Percentiles rank a stretch among this genome's conserved stretches.
Conservation (phyloP, 805 yeast genomes). For the Teunomyces barrocoloradensis region DNA sequence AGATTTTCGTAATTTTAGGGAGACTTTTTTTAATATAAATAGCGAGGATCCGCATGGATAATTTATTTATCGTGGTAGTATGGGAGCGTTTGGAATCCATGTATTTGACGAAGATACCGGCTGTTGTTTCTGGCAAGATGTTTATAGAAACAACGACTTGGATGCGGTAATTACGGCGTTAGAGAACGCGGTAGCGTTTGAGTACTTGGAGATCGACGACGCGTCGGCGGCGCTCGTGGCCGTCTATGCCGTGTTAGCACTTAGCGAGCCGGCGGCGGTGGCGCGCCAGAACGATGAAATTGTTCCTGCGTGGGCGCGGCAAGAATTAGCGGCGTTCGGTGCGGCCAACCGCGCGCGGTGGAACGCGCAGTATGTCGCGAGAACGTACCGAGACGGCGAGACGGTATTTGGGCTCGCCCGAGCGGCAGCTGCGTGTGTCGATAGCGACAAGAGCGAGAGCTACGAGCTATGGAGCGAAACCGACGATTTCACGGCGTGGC, state of each 20-base stretch:
- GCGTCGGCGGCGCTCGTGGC: background rate
- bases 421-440: background rate
- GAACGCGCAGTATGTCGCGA: background rate
- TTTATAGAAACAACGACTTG: background rate
- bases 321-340: background rate
- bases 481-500: background rate
- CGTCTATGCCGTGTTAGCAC: background rate
- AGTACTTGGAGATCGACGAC: background rate
- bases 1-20: no score
- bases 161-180: background rate
- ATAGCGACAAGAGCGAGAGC: background rate
- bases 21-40: no score
- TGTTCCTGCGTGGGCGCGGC: background rate
- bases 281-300: background rate
- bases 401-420: background rate
- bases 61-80: background rate
- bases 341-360: background rate
- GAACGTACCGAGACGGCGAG: background rate
- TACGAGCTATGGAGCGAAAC: background rate
- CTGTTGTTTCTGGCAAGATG: background rate
- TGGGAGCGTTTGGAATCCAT: background rate
- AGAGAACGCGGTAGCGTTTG: background rate
- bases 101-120: background rate
- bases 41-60: no score
- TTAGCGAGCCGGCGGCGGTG: background rate